phyloP scores from a whole-genome alignment of 108 stramenopile genomes.

The Conticribra weissflogii region DNA sequence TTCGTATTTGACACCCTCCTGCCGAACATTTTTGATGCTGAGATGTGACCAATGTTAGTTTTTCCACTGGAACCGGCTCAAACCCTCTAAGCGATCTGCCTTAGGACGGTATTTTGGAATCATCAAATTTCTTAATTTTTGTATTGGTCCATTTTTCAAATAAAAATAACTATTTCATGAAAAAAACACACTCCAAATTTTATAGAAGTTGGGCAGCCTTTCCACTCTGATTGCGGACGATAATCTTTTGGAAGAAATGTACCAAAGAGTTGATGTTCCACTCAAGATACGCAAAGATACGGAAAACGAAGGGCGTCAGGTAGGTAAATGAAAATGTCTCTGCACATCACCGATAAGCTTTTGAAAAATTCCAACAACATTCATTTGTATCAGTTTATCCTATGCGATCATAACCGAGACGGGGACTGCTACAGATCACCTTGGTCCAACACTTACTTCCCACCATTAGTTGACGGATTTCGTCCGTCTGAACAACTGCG shows the following conservation, averaged over 20 bases:
- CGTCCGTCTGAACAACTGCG: constrained; percentile 41
- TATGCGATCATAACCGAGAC: constrained; percentile 52
- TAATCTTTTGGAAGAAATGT: constrained; percentile 14
- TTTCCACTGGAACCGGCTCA: no score
- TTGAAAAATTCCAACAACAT: background rate
- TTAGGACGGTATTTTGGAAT: no score
- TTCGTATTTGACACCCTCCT: no score
- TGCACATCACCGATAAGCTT: background rate
- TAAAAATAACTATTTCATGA: background rate
- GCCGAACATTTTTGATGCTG: no score
- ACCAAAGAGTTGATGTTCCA: constrained; percentile 17
- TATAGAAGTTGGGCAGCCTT: background rate
- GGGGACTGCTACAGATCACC: constrained; percentile 58
- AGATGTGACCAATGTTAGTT: no score
- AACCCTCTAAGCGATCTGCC: no score
- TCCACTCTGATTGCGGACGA: constrained; percentile 5
- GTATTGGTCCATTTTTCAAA: background rate
- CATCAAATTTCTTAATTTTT: no score
- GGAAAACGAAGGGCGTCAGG: constrained; percentile 2
- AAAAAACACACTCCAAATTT: background rate
- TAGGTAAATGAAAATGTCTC: background rate
- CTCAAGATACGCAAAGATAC: constrained; percentile 13
- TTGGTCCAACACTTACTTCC: constrained; percentile 59
- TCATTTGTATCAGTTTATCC: constrained; percentile 35
- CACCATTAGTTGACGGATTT: constrained; percentile 28